Base-by-base conservation (phyloP, 1,284 basidiomycete genomes). In the Meripilus lineatus region DNA sequence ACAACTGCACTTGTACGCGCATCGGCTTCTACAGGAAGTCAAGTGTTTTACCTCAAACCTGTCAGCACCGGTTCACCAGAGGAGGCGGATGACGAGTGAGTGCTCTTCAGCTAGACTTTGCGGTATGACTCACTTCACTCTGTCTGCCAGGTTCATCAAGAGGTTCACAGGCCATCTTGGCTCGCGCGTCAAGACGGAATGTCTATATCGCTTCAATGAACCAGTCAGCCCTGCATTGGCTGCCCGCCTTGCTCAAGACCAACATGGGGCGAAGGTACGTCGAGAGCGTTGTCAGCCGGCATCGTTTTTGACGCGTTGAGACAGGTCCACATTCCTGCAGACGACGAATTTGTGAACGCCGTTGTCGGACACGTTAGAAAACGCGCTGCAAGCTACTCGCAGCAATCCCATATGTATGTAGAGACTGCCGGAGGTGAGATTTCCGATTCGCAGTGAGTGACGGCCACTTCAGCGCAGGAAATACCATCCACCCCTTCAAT, bases 181-280 rank as follows among this genome's bases (percentile, higher is more conserved):
- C 34, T 58, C 59, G 25, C 62, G 64, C 5, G 72, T 92, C n/a
- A 60, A 72, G 11, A 74, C 84, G 1, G 72, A 79, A 15, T 95
- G 92, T 63, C 70, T 97, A 5, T 93, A 83, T 62, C 82, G 84
- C 41, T 96, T 89, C 55, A 72, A 84, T 34, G 86, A 95, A 46
- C 93, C 95, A 0, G 88, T 98, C 42, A 93, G 90, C 53, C 95
- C 95, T 0, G 95, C 98, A 64, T 70, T 97, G 20, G 95, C 95
- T 1, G 90, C 79, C 2, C 70, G 74, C 49, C 67, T 88, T 44
- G 79, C 80, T 1, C 66, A 68, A 0, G 48, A 59, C 45, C 56
- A 56, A 30, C 28, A 30, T 8, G 28, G 8, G 42, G 48, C 42
- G 18, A 49, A 53, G 53, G 62, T 59, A 50, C 36, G 43, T 48